Percentiles rank a stretch among this genome's conserved stretches.
Evolutionary conservation across 257 asterid genomes (phyloP).

Genomic region (Anisodus tanguticus): DNA sequence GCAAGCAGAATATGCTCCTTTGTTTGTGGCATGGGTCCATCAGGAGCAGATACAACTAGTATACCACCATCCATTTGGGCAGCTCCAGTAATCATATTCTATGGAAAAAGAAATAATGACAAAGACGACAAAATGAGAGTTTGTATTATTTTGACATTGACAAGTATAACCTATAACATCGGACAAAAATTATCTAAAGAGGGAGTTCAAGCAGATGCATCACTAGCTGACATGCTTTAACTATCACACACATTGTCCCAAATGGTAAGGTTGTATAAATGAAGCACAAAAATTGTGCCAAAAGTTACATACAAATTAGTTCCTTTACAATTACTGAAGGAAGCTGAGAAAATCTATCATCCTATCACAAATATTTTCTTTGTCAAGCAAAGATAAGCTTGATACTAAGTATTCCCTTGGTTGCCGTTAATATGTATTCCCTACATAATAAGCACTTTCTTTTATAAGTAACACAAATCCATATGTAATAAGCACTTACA

Average conservation of each 20-base stretch:
- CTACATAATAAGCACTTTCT: neutral
- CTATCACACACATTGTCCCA: neutral
- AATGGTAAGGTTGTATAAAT: neutral
- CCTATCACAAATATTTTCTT: neutral
- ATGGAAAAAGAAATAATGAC: conserved; percentile 24
- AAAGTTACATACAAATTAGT: neutral
- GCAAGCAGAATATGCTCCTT: conserved; percentile 98
- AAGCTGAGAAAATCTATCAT: neutral
- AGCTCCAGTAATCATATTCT: conserved; percentile 99
- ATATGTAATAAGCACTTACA: neutral
- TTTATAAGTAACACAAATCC: neutral
- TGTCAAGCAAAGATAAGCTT: neutral
- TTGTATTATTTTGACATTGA: neutral
- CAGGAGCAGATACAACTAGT: conserved; percentile 97
- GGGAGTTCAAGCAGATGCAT: neutral
- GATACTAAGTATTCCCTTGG: neutral
- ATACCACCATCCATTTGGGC: conserved; percentile 99
- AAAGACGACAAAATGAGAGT: neutral
- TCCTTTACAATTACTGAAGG: neutral
- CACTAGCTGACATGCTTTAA: neutral
- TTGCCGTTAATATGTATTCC: neutral
- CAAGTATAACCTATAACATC: neutral
- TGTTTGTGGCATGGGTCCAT: conserved; percentile 99
- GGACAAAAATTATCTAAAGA: neutral
- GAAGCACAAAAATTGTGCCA: conserved; percentile 2